Conservation (phyloP, 306 rosid genomes). For the Medicago ruthenica region DNA sequence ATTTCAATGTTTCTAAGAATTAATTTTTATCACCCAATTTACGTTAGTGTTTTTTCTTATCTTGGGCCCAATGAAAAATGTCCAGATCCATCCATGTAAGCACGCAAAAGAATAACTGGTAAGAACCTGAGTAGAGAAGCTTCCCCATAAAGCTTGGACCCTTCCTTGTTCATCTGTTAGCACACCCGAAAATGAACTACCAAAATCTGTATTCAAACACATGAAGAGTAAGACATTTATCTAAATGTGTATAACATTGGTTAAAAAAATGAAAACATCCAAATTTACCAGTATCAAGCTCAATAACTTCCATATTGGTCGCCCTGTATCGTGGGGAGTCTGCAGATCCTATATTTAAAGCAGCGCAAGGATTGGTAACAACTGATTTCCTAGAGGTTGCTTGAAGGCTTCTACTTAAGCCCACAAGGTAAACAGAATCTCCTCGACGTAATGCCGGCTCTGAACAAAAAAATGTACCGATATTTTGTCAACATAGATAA, state of each 20-base stretch:
- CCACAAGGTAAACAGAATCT: conserved; percentile 92
- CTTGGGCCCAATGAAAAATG: conserved; percentile 11
- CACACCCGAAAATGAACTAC: conserved; percentile 91
- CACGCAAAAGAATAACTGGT: conserved; percentile 37
- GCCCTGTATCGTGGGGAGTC: conserved; percentile 94
- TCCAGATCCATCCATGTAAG: conserved; percentile 11
- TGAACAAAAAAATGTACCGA: conserved; percentile 49
- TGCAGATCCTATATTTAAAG: conserved; percentile 88
- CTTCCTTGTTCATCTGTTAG: conserved; percentile 91
- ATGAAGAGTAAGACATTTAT: conserved; percentile 31
- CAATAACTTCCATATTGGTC: conserved; percentile 97
- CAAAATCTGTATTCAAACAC: conserved; percentile 72
- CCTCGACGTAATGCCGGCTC: conserved; percentile 89
- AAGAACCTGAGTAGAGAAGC: conserved; percentile 98
- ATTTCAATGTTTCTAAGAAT: neutral
- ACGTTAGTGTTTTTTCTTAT: conserved; percentile 11
- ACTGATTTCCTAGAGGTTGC: conserved; percentile 97
- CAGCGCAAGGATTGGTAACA: conserved; percentile 94
- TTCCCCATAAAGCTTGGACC: conserved; percentile 98
- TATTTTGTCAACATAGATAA: conserved; percentile 9
- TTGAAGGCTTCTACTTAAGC: conserved; percentile 97
- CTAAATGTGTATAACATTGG: conserved; percentile 25
- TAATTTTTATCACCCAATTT: conserved; percentile 24
- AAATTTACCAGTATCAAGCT: conserved; percentile 90
- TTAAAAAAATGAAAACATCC: conserved; percentile 2